Conservation (phyloP, 345 rosid species). For the Geranium rotundifolium region DNA sequence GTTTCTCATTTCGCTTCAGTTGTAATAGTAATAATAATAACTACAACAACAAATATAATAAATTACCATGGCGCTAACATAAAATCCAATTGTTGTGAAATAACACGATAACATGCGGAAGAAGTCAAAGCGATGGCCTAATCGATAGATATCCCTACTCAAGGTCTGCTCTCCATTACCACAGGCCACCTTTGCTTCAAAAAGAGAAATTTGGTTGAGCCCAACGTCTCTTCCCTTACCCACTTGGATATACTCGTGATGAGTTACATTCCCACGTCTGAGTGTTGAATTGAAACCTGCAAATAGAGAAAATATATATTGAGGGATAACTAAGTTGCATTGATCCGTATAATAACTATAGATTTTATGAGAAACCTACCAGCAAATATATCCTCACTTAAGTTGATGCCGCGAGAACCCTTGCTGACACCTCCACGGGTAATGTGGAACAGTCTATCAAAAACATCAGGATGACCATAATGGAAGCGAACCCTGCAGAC, state of each 20-base stretch:
- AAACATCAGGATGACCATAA: constrained; percentile 95
- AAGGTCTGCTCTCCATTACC: constrained; percentile 95
- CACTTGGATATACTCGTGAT: constrained; percentile 98
- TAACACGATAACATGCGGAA: constrained; percentile 91
- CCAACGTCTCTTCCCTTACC: constrained; percentile 99
- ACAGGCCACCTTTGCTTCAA: constrained; percentile 97
- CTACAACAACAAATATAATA: constrained; percentile 2
- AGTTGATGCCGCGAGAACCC: constrained; percentile 88
- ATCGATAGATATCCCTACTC: constrained; percentile 84
- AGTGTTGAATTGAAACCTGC: constrained; percentile 87
- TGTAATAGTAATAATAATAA: too few species aligned
- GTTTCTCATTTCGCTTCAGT: not conserved
- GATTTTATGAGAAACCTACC: constrained; percentile 33
- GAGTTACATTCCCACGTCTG: constrained; percentile 89
- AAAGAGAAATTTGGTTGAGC: constrained; percentile 88
- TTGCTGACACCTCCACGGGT: constrained; percentile 98
- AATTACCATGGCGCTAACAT: constrained; percentile 80
- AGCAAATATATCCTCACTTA: constrained; percentile 97
- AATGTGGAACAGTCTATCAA: constrained; percentile 86
- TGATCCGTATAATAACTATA: not conserved
- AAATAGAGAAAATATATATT: not conserved
- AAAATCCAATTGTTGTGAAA: constrained; percentile 83
- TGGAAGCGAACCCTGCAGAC: constrained; percentile 80
- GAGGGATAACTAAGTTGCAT: not conserved
- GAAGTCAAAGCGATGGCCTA: constrained; percentile 96